Evolutionary conservation across 805 yeast genomes (phyloP), one percentile per base, ranked within the genome.

Genomic region (Saturnispora sanitii): DNA sequence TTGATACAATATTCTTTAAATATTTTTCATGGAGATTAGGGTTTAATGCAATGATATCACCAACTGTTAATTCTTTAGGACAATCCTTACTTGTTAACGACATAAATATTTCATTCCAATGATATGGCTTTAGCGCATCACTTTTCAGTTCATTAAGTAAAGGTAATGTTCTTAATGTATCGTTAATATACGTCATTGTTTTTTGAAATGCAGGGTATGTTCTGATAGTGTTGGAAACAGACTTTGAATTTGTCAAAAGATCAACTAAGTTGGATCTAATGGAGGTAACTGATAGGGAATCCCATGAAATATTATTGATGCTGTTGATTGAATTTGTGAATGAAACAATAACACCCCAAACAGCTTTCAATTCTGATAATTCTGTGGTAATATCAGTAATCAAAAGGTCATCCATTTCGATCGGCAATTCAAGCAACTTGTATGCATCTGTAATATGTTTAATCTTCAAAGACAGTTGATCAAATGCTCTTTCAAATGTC

Each of bases 121-220:
- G 96, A 18, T 87, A 65, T 0, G 67, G 68, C 40, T 71, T 71
- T 46, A 88, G 57, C 0, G 75, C 68, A 0, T 70, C 80, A 4
- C 77, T 70, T 42, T 70, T 73, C 42, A 85, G 58, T 3, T 69
- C 71, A 2, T 56, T 46, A 1, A 81, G 28, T 6, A 67, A 31
- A 1, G 70, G 55, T 29, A 62, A 54, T 22, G 67, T 51, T 41
- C 66, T 60, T 12, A 71, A 48, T 34, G 67, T 50, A 2, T 55
- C 54, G 35, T 71, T 71, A 7, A 82, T 55, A 1, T 48, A 45
- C 7, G 53, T 55, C 46, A 75, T 77, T n/a, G 79, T 64, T 16
- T 70, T 68, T 46, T 73, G 79, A 54, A 79, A 79, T 0, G 88
- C 87, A 1, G 77, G 64, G 54, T 83, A 81, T 45, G 77, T 86